Evolutionary conservation across 768 basidiomycete genomes (phyloP), one percentile per base, ranked within the genome.

Genomic region (Pleurotus ostreatus): DNA sequence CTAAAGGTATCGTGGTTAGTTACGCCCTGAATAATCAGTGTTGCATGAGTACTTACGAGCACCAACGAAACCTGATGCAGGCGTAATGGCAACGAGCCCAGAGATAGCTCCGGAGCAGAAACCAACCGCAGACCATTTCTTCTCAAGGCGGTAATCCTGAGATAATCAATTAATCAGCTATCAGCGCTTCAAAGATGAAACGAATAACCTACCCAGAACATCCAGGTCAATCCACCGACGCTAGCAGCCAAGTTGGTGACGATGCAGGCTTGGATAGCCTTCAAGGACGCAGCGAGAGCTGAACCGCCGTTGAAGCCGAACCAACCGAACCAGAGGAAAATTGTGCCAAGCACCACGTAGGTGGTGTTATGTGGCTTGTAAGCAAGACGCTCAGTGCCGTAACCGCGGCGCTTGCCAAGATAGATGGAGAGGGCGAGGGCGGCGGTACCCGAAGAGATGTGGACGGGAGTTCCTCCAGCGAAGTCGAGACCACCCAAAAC

Each of bases 321-420:
- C 95, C 95, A 98, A 4, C 90, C 90, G 57, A 93, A 92, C 93
- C 94, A 97, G 51, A 98, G 89, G 67, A 96, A 81, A 2, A 88
- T 83, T 0, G 96, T 98, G 8, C 96, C 96, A n/a, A 97, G 76
- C 44, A 97, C 78, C 59, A 98, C 92, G 65, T 94, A 94, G 22
- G 88, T 87, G 15, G 92, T 91, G 69, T 96, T 97, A 67, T 95
- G 91, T 0, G 96, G 94, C 71, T 80, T 95, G 81, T 95, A 98
- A 1, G 92, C 89, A 12, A 97, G 82, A 22, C 87, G 80, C 63
- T 91, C 88, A 2, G 94, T 96, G 13, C 94, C 95, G 60, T 92
- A 98, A 1, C 94, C 95, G 30, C 88, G 78, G 51, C 95, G 86
- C 64, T 89, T 92, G 40, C 96, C 95, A 37, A 99, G 86, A 68